Evolutionary conservation across 1,139 yeast genomes (phyloP).

Genomic region (Nakaseomyces delphensis): DNA sequence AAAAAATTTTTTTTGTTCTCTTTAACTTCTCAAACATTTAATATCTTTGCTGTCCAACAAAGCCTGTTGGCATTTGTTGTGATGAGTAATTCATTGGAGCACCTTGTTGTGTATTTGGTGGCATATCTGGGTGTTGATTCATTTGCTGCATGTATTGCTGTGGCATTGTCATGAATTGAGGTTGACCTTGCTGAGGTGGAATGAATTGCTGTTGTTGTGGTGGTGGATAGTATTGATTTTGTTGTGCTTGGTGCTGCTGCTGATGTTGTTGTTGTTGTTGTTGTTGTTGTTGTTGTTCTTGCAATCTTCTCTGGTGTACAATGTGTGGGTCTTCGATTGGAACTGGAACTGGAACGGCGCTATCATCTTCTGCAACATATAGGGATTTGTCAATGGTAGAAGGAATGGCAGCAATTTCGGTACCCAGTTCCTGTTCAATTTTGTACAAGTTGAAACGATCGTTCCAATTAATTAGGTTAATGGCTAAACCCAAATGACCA

Average conservation of each 20-base stretch:
- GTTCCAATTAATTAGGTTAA: slow-evolving; percentile 92
- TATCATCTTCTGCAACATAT: slow-evolving; percentile 77
- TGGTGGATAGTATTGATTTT: slow-evolving; percentile 8
- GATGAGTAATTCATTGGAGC: slow-evolving; percentile 6
- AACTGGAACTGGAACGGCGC: slow-evolving; percentile 79
- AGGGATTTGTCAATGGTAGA: slow-evolving; percentile 77
- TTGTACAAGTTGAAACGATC: slow-evolving; percentile 89
- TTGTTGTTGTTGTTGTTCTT: slow-evolving; percentile 3
- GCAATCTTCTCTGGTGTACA: slow-evolving; percentile 4
- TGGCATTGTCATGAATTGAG: slow-evolving; percentile 14
- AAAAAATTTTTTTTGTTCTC: background rate
- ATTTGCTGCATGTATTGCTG: slow-evolving; percentile 14
- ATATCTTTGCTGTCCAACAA: slow-evolving; percentile 5
- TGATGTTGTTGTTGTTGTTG: slow-evolving; percentile 13
- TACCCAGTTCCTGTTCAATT: slow-evolving; percentile 94
- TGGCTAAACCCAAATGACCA: slow-evolving; percentile 96
- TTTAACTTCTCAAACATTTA: background rate
- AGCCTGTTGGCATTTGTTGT: slow-evolving; percentile 6
- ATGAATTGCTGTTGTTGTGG: slow-evolving; percentile 17
- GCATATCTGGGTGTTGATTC: slow-evolving; percentile 12
- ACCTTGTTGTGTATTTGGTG: slow-evolving; percentile 11
- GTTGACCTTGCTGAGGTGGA: slow-evolving; percentile 20
- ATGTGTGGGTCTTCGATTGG: slow-evolving; percentile 43
- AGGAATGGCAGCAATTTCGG: slow-evolving; percentile 96
- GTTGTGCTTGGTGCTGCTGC: slow-evolving; percentile 10